phyloP scores from a whole-genome alignment of 345 rosid genomes.

The Corymbia maculata region DNA sequence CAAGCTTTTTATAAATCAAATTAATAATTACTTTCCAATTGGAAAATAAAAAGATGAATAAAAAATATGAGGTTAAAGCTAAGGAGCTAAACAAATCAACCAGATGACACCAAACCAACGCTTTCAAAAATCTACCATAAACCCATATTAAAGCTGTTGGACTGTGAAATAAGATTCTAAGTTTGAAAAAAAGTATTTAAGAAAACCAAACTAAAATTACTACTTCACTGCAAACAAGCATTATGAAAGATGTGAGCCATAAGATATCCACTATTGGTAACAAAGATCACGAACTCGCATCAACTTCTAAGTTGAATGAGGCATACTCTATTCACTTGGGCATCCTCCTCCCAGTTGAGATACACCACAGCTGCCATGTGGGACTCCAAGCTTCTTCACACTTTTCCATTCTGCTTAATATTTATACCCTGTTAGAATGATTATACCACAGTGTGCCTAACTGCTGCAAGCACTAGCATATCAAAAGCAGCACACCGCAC shows the following conservation, averaged over 20 bases:
- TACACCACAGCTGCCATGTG: conserved; percentile 61
- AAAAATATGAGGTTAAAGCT: not conserved
- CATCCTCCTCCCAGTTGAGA: conserved; percentile 76
- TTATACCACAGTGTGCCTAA: not conserved
- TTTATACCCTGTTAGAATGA: not conserved
- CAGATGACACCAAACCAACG: not conserved
- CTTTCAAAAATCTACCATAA: not conserved
- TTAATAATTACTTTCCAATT: not conserved
- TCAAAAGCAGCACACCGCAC: not conserved
- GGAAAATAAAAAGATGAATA: not conserved
- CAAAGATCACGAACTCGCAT: no score
- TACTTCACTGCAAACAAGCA: not conserved
- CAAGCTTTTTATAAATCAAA: accelerated
- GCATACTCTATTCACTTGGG: not conserved
- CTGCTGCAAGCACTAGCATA: not conserved
- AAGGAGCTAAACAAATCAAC: not conserved
- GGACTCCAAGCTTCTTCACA: conserved; percentile 64
- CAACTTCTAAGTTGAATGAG: not conserved
- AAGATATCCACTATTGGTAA: no score
- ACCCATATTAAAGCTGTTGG: not conserved
- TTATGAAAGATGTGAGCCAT: not conserved
- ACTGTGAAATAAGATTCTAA: not conserved
- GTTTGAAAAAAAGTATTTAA: no score
- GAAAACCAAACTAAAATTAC: not conserved
- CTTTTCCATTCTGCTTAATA: conserved; percentile 55